Evolutionary conservation across 768 basidiomycete species (phyloP).

Genomic region (Lyophyllum semitale): DNA sequence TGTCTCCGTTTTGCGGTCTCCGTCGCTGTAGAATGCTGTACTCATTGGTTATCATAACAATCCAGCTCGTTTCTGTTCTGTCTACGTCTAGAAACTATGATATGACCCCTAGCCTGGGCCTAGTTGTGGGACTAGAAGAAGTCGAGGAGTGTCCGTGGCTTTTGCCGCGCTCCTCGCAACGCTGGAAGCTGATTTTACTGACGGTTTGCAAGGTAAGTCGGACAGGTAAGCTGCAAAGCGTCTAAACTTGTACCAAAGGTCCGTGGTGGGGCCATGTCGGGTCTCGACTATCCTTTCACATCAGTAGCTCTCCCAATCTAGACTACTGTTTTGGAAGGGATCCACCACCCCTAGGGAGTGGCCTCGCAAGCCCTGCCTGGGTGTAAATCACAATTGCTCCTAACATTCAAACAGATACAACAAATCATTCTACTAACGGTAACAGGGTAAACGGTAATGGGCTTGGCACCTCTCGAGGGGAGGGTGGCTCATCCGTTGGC

Average conservation of each 20-base stretch:
- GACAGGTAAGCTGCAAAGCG: background rate
- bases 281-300: background rate
- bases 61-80: too few relatives aligned
- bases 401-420: background rate
- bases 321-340: background rate
- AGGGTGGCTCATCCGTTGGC: background rate
- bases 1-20: too few relatives aligned
- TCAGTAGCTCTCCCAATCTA: background rate
- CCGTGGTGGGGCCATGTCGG: background rate
- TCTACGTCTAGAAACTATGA: background rate
- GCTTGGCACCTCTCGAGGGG: background rate
- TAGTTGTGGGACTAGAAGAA: conserved; percentile 3
- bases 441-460: background rate
- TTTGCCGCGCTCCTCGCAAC: background rate
- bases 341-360: background rate
- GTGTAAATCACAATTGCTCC: background rate
- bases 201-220: background rate
- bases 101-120: conserved; percentile 4
- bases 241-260: background rate
- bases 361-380: conserved; percentile 2
- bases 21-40: too few relatives aligned
- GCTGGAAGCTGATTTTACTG: conserved; percentile 4
- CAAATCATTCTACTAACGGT: background rate
- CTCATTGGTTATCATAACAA: too few relatives aligned
- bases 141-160: conserved; percentile 2